These are phyloP conservation scores for Artomyces pyxidatus DNA, from an alignment of 768 basidiomycete species.

Conservation along the genomic window DNA sequence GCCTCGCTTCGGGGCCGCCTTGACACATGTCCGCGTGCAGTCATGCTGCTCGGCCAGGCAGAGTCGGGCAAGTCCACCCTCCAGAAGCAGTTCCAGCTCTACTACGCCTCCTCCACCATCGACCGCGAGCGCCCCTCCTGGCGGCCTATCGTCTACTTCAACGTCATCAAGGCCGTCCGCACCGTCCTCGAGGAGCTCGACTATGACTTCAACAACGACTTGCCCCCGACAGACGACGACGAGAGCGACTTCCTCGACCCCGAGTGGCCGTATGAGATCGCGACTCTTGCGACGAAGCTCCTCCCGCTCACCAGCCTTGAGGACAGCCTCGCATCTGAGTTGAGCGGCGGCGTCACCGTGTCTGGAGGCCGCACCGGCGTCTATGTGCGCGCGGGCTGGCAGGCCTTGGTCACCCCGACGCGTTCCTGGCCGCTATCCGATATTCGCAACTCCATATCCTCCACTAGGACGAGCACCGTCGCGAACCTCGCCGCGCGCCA, in stretches of 20 bases:
- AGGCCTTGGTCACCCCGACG: constrained; percentile 44
- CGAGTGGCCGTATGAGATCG: constrained; percentile 36
- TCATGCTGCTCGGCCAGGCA: constrained; percentile 73
- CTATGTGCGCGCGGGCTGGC: constrained; percentile 69
- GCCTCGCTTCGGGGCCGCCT: background rate
- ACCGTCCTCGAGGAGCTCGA: constrained; percentile 21
- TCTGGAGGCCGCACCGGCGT: constrained; percentile 53
- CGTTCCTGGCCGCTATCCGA: constrained; percentile 33
- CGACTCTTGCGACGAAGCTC: constrained; percentile 44
- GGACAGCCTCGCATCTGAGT: constrained; percentile 56
- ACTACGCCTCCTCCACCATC: constrained; percentile 47
- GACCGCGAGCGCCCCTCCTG: constrained; percentile 33
- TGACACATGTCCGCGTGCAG: constrained; percentile 24
- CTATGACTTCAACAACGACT: constrained; percentile 13
- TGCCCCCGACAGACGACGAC: constrained; percentile 12
- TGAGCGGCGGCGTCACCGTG: constrained; percentile 57
- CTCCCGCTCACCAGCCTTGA: constrained; percentile 62
- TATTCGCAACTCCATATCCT: constrained; percentile 24
- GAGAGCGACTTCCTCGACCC: constrained; percentile 16
- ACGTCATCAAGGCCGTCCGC: constrained; percentile 32
- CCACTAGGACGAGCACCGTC: constrained; percentile 28
- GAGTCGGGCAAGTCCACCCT: constrained; percentile 77
- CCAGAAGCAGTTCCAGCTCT: constrained; percentile 79
- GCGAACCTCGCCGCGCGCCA: constrained; percentile 49
- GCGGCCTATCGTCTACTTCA: constrained; percentile 39